Conservation (phyloP, 2,329 filamentous ascomycete species). For the Hymenoscyphus scutula region DNA sequence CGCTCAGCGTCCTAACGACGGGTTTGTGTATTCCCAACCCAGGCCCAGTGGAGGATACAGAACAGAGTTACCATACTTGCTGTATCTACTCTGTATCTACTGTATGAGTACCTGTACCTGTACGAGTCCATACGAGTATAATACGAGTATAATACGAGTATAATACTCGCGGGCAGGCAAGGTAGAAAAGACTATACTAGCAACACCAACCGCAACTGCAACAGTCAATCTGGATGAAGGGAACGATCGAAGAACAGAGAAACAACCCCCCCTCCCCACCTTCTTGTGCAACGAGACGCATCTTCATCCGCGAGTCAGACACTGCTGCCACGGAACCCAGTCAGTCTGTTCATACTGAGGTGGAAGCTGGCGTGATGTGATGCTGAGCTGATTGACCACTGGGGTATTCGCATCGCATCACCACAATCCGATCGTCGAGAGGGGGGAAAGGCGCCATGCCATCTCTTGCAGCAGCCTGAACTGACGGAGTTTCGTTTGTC, state of each 20-base stretch:
- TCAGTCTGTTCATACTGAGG: not conserved
- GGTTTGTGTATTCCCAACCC: not conserved
- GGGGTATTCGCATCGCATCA: constrained; percentile 1
- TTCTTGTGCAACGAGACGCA: constrained; percentile 2
- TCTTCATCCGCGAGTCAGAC: constrained; percentile 8
- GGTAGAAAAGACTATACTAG: no score
- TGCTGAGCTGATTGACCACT: constrained; percentile 4
- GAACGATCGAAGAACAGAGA: constrained; percentile 4
- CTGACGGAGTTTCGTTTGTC: not conserved
- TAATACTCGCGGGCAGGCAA: not conserved
- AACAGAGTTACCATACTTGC: not conserved
- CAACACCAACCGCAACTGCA: not conserved
- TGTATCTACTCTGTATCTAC: no score
- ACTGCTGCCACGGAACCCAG: constrained; percentile 2
- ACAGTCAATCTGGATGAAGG: constrained; percentile 7
- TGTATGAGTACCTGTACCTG: not conserved
- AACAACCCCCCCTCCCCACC: not conserved
- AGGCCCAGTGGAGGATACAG: not conserved
- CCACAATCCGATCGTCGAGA: not conserved
- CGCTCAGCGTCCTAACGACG: not conserved
- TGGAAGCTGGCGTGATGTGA: not conserved
- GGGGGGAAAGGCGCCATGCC: no score
- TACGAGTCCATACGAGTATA: no score
- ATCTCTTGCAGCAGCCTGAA: constrained; percentile 1
- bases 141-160: no score